These are phyloP conservation scores for Alternaria metachromatica DNA, from an alignment of 2,329 filamentous ascomycete species.

Conservation along the genomic window DNA sequence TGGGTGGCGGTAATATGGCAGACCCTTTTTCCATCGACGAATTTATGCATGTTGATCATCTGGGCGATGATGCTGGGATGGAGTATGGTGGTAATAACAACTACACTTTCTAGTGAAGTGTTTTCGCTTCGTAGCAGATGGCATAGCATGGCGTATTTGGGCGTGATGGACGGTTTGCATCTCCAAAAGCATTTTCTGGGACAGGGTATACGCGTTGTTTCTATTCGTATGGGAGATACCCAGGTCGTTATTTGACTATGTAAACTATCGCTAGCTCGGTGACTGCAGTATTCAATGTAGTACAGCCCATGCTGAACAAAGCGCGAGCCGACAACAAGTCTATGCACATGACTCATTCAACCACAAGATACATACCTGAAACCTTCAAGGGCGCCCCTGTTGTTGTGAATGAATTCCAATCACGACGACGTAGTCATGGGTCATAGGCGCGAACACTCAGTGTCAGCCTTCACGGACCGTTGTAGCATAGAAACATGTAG, in stretches of 20 bases:
- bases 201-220: not conserved
- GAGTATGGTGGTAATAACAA: constrained; percentile 14
- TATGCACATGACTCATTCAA: not conserved
- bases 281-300: not conserved
- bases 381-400: not conserved
- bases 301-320: not conserved
- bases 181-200: not conserved
- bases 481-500: not conserved
- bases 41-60: constrained; percentile 52
- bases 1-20: constrained; percentile 6
- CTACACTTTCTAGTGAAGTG: constrained; percentile 2
- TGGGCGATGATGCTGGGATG: constrained; percentile 32
- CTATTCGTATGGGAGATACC: not conserved
- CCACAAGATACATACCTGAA: not conserved
- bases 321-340: not conserved
- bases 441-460: not conserved
- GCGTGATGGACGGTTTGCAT: not conserved
- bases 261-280: not conserved
- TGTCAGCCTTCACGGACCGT: not conserved
- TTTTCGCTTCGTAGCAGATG: not conserved
- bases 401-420: not conserved
- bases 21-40: constrained; percentile 43
- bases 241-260: not conserved
- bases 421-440: not conserved
- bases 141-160: not conserved